Base-by-base conservation (phyloP, 1,284 basidiomycete genomes). In the Bondarzewia mesenterica region DNA sequence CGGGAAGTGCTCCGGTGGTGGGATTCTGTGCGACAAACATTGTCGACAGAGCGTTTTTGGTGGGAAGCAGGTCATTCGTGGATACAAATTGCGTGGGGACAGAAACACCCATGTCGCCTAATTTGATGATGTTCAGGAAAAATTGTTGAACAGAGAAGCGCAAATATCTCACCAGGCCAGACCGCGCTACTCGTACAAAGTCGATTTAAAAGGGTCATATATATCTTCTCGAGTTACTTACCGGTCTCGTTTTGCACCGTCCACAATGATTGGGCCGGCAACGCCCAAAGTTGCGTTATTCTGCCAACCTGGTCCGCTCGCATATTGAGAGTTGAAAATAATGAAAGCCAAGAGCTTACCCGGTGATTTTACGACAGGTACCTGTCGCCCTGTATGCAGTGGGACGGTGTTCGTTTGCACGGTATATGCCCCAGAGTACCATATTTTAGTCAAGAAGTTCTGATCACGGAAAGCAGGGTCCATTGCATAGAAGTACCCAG, bases 371-470 rank as follows among this genome's bases (percentile, higher is more conserved):
- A 71, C 66, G 50, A 75, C 65, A 0, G 77, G 77, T 0, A 77
- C 68, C 48, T 71, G 60, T n/a, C 78, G 62, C 3, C 78, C 78
- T 0, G 75, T 78, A 50, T 80, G 50, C 16, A 79, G 47, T 0
- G 77, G 65, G 0, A 80, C 74, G 0, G 73, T 75, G 51, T 78
- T 77, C 0, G 78, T 79, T 56, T 81, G 78, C 7, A 81, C 75
- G 0, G 78, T 81, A 55, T 80, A 81, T 5, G 77, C 78, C 6
- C 78, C 78, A 0, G 78, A 68, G 56, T 79, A 80, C 78, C 78
- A 81, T 4, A 79, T 68, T 75, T 78, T 79, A 0, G 73, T 79
- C 56, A 78, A 57, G 52, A 78, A 77, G 50, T 77, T 65, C 23
- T 55, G 47, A 55, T 79, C 78, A n/a, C 69, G 58, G 42, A 67